phyloP scores from a whole-genome alignment of 2,329 filamentous ascomycete genomes.

The Trichoderma sp. region DNA sequence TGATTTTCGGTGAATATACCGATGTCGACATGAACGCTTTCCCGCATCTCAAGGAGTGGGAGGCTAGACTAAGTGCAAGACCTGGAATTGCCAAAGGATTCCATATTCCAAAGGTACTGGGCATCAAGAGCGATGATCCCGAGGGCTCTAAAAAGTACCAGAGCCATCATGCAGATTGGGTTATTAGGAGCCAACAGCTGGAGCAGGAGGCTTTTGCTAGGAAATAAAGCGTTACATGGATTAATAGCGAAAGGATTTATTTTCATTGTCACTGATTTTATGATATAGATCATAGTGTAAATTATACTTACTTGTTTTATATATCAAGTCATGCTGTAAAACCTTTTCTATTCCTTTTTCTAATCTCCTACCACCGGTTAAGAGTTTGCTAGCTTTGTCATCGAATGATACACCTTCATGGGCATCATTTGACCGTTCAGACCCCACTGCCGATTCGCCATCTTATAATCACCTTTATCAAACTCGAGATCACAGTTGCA shows the following conservation, averaged over 20 bases:
- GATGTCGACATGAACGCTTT: conserved; percentile 1
- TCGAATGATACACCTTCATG: no score
- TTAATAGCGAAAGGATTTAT: not conserved
- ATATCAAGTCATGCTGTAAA: no score
- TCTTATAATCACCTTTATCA: no score
- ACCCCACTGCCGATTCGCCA: no score
- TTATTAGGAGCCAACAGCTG: not conserved
- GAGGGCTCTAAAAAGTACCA: not conserved
- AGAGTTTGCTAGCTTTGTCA: no score
- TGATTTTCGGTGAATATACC: not conserved
- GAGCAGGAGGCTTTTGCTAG: not conserved
- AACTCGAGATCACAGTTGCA: conserved; percentile 50
- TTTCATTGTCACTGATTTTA: no score
- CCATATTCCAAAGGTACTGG: conserved; percentile 2
- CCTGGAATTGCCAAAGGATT: conserved; percentile 3
- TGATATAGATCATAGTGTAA: no score
- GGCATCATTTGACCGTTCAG: no score
- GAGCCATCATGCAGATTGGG: not conserved
- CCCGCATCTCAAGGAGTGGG: conserved; percentile 10
- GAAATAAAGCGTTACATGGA: not conserved
- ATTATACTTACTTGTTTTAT: no score
- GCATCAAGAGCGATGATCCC: conserved; percentile 4
- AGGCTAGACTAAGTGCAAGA: conserved; percentile 6
- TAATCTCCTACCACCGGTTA: no score
- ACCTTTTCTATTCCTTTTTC: no score